Base-by-base conservation (phyloP, 345 rosid species). In the Hypericum perforatum region DNA sequence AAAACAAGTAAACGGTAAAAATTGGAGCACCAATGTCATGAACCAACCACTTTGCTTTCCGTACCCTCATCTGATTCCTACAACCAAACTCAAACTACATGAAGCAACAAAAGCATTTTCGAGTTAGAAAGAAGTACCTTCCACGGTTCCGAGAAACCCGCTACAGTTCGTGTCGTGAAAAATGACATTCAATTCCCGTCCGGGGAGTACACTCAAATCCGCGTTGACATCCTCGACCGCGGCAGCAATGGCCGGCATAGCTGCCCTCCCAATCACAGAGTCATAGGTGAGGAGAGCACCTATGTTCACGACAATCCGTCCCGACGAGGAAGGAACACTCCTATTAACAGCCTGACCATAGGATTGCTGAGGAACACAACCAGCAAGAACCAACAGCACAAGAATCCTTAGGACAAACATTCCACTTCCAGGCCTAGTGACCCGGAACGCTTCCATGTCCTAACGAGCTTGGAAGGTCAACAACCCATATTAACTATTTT, bases 231-330 rank as follows among this genome's bases (percentile, higher is more conserved):
- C 96, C 13, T 67, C 76, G 41, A 87, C 64, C 6, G 96, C 96
- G 41, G 79, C 86, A 53, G 37, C 42, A 63, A 87, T 52, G 43
- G 90, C 90, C 0, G 76, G 84, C 51, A 38, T 57, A 7, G 78
- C 86, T 8, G 98, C 94, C 70, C 75, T 74, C 40, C 96, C 95
- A 41, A 87, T 87, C 45, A 76, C 78, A 13, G 95, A 91, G 70
- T 82, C 60, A 48, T 43, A 57, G 32, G 97, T 91, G 66, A 82
- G 76, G 32, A 90, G 53, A 73, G 82, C 77, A 56, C 94, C 97
- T 11, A 90, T 72, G 14, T 56, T 82, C 37, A 84, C 72, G 61
- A 58, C 59, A 39, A 65, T 70, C 5, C 73, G 91, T 57, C 67
- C 66, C 45, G 78, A 61, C 32, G 32, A 22, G n/a, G 78, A 69